These are phyloP conservation scores for Huntiella omanensis DNA, from an alignment of 2,329 filamentous ascomycete genomes.

Conservation along the genomic window DNA sequence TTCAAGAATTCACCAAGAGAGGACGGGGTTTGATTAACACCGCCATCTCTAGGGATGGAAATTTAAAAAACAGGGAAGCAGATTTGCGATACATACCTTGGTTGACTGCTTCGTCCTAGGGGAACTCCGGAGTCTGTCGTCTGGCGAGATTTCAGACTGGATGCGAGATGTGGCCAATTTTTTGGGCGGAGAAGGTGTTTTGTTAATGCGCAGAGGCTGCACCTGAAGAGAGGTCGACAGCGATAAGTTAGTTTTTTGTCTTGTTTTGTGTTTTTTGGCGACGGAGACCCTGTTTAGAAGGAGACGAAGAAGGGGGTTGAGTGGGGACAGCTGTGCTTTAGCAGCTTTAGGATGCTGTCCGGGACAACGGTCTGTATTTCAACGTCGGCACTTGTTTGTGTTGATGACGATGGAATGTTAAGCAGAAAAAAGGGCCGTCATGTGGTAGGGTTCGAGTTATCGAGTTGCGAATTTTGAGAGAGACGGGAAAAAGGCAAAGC, in stretches of 20 bases:
- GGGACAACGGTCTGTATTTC: too few relatives aligned
- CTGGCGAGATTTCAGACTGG: constrained; percentile 74
- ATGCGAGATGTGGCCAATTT: constrained; percentile 35
- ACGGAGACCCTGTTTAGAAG: too few relatives aligned
- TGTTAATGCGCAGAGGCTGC: constrained; percentile 63
- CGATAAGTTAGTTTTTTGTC: not conserved
- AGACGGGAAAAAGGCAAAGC: too few relatives aligned
- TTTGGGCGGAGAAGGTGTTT: constrained; percentile 29
- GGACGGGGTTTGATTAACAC: constrained; percentile 9
- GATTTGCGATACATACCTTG: constrained; percentile 36
- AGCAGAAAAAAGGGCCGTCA: too few relatives aligned
- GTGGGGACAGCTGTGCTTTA: too few relatives aligned
- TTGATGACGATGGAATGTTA: too few relatives aligned
- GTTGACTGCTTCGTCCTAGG: constrained; percentile 65
- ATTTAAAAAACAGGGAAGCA: constrained; percentile 10
- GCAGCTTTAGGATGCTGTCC: too few relatives aligned
- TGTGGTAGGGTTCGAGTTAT: too few relatives aligned
- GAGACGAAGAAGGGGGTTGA: too few relatives aligned
- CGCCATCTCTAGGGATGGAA: constrained; percentile 11
- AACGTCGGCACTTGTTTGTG: too few relatives aligned
- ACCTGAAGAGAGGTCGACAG: constrained; percentile 28
- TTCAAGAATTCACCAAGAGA: too few relatives aligned
- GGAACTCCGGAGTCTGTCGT: constrained; percentile 75
- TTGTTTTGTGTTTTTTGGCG: not conserved
- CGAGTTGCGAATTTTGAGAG: too few relatives aligned